A percentile compares a stretch with the other conserved stretches of the same genome.
These are phyloP conservation scores for Mrakia gelida DNA, from an alignment of 768 basidiomycete genomes.

Conservation along the genomic window DNA sequence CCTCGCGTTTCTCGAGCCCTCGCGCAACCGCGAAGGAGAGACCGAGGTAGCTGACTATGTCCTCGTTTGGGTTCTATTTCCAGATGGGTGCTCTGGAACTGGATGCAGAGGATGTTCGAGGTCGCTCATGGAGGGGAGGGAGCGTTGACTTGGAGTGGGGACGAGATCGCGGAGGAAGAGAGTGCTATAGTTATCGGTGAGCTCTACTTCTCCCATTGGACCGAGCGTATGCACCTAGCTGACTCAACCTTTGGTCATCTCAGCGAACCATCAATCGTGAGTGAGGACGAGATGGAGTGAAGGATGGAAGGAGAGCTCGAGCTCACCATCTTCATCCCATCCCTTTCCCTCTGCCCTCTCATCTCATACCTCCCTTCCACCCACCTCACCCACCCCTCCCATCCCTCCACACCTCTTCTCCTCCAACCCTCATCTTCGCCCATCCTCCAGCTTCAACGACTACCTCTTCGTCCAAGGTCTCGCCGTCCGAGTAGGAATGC, in stretches of 20 bases:
- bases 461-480: conserved; percentile 20
- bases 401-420: too few species aligned
- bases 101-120: conserved; percentile 24
- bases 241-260: neutral
- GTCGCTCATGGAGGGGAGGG: neutral
- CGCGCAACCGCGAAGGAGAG: too few species aligned
- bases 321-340: neutral
- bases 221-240: neutral
- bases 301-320: neutral
- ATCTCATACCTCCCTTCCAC: neutral
- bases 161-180: conserved; percentile 4
- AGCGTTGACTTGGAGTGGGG: conserved; percentile 7
- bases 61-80: neutral
- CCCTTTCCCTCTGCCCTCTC: neutral
- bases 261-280: conserved; percentile 21
- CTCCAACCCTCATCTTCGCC: neutral
- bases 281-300: neutral
- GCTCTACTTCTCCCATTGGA: neutral
- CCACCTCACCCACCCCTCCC: neutral
- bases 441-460: conserved; percentile 8
- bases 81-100: conserved; percentile 13
- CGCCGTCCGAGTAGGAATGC: conserved; percentile 10
- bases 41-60: neutral
- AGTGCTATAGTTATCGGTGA: conserved; percentile 17
- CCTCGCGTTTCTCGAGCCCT: neutral